These are phyloP conservation scores for Aureobasidium sp. DNA, from an alignment of 2,329 filamentous ascomycete genomes.

Conservation along the genomic window DNA sequence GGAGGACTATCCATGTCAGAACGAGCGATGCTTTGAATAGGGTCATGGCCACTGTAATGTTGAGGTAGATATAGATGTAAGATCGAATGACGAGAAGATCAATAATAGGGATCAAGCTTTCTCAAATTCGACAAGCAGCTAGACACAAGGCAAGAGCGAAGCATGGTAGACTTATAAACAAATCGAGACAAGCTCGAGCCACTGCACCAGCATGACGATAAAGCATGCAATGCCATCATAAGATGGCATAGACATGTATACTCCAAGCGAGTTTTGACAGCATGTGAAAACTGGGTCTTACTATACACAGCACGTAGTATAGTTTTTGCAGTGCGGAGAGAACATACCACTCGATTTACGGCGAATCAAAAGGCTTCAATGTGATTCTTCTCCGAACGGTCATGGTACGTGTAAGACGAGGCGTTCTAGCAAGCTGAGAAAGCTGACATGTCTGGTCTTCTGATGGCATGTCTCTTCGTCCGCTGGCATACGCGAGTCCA, in stretches of 20 bases:
- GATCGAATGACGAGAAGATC: background rate
- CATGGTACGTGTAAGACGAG: background rate
- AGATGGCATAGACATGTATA: background rate
- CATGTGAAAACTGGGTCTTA: background rate
- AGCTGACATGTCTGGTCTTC: background rate
- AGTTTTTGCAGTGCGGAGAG: background rate
- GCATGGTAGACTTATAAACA: background rate
- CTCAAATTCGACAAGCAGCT: no score
- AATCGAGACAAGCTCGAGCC: background rate
- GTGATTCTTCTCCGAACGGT: background rate
- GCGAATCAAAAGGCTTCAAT: background rate
- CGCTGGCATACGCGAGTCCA: background rate
- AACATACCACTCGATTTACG: background rate
- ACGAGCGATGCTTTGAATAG: background rate
- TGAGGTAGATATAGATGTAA: background rate
- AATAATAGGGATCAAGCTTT: background rate
- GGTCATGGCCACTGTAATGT: background rate
- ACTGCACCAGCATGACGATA: background rate
- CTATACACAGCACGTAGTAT: background rate
- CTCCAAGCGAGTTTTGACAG: background rate
- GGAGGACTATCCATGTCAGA: background rate
- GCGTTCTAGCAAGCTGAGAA: background rate
- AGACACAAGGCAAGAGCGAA: background rate
- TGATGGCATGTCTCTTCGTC: background rate
- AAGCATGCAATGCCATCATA: background rate